Percentiles rank a stretch among this genome's conserved stretches.
phyloP scores from a whole-genome alignment of 495 filamentous ascomycete species.

The Neurospora sp. region DNA sequence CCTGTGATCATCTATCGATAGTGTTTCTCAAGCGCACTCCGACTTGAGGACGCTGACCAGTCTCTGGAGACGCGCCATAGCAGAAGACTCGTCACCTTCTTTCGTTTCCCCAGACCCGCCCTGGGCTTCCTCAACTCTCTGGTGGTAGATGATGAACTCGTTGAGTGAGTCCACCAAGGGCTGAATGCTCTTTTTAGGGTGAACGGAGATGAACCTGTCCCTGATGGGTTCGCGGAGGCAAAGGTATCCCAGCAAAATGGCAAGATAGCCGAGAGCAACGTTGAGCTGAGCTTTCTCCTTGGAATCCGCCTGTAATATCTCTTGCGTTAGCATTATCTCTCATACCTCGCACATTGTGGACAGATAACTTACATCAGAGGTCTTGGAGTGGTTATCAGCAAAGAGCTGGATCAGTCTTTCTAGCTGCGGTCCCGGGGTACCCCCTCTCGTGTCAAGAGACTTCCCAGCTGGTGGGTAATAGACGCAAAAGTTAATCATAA shows the following conservation, averaged over 20 bases:
- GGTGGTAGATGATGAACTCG: conserved; percentile 74
- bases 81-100: conserved; percentile 36
- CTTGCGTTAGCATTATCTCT: conserved; percentile 21
- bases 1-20: not conserved
- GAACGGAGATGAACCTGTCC: conserved; percentile 35
- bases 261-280: conserved; percentile 84
- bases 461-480: conserved; percentile 47
- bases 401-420: conserved; percentile 40
- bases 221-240: conserved; percentile 50
- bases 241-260: conserved; percentile 72
- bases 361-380: conserved; percentile 34
- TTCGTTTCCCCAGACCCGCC: conserved; percentile 36
- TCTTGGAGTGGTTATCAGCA: conserved; percentile 39
- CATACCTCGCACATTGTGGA: conserved; percentile 35
- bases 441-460: conserved; percentile 22
- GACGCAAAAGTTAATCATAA: conserved; percentile 84
- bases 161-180: conserved; percentile 66
- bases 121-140: conserved; percentile 53
- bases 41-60: conserved; percentile 27
- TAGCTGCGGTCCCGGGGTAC: conserved; percentile 24
- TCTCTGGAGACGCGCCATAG: conserved; percentile 46
- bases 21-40: not conserved
- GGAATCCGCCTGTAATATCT: conserved; percentile 57
- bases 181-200: conserved; percentile 50
- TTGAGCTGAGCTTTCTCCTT: conserved; percentile 75